A percentile compares a stretch with the other conserved stretches of the same genome.
Evolutionary conservation across 805 yeast genomes (phyloP).

Genomic region (Wickerhamomyces alni): DNA sequence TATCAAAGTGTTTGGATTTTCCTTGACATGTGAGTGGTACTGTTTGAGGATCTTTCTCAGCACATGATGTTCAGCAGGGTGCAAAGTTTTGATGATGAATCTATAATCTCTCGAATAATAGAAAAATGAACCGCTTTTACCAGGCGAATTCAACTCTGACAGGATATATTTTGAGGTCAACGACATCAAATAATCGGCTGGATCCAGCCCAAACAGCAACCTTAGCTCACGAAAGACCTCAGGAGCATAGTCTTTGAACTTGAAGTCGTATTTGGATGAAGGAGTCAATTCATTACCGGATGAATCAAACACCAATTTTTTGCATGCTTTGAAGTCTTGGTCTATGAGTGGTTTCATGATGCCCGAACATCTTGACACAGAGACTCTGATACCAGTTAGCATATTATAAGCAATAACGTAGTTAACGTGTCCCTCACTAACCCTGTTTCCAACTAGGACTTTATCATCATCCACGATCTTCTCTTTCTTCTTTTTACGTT

Average conservation of each 20-base stretch:
- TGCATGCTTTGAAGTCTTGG: conserved; percentile 63
- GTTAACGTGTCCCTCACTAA: conserved; percentile 89
- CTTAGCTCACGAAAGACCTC: conserved; percentile 87
- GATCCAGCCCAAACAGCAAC: conserved; percentile 77
- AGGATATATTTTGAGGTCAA: conserved; percentile 89
- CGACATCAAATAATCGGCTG: conserved; percentile 91
- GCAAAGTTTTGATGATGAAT: conserved; percentile 93
- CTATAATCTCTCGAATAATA: conserved; percentile 91
- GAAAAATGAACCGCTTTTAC: conserved; percentile 94
- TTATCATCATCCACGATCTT: conserved; percentile 38
- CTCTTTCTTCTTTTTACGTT: conserved; percentile 32
- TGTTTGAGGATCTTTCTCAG: conserved; percentile 65
- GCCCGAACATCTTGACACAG: conserved; percentile 90
- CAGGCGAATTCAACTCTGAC: conserved; percentile 91
- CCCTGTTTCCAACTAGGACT: conserved; percentile 72
- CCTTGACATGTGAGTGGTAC: conserved; percentile 74
- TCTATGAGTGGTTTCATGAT: conserved; percentile 66
- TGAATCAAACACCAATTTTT: conserved; percentile 81
- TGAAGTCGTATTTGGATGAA: conserved; percentile 90
- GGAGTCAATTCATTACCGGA: conserved; percentile 89
- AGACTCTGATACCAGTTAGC: conserved; percentile 94
- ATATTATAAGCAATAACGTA: conserved; percentile 93
- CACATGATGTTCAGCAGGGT: conserved; percentile 86
- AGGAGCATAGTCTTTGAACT: conserved; percentile 94
- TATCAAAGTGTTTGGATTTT: conserved; percentile 80